Evolutionary conservation across 352 stramenopile genomes (phyloP), one percentile per base, ranked within the genome.

Genomic region (Globisporangium echinulatum): DNA sequence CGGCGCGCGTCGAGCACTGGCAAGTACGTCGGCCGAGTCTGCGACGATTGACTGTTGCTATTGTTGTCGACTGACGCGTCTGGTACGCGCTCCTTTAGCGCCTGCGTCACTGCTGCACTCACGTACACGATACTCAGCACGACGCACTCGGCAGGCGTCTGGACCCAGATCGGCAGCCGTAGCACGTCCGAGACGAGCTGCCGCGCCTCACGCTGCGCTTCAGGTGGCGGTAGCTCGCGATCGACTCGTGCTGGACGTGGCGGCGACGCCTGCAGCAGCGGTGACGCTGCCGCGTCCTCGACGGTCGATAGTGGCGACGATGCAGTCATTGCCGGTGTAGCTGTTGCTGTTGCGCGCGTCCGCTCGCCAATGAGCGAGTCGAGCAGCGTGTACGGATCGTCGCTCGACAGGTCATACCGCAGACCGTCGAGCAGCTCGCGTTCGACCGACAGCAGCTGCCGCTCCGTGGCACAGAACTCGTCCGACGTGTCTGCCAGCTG

Each of bases 51-150:
- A 33, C 25, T 33, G 25, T 33, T 33, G 25, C 25, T 33, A 33
- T 33, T 33, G 62, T n/a, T 9, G 1, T 37, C 38, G 8, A 17
- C 36, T 2, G 15, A 14, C 17, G 42, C 19, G 46, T 42, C 11
- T 1, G 5, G 39, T 19, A 58, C 51, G 14, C 44, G 49, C 6
- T 71, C 56, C 33, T 62, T 76, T 40, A 88, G 44, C 0, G 61
- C 75, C 37, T 79, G 64, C 6, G 57, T 73, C 2, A 77, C 78
- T 8, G 82, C 82, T 53, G 78, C 71, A 42, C 77, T 87, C 8
- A 92, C 69, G 47, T 92, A 92, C 8, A 85, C 46, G 17, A 89
- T 69, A 49, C 80, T 87, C 3, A 92, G 62, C 14, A 86, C 74
- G 1, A 92, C 70, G 36, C 82, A 92, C 48, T 87, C 77, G 40